Evolutionary conservation across 345 rosid genomes (phyloP), one percentile per base, ranked within the genome.

Genomic region (Physaria fendleri): DNA sequence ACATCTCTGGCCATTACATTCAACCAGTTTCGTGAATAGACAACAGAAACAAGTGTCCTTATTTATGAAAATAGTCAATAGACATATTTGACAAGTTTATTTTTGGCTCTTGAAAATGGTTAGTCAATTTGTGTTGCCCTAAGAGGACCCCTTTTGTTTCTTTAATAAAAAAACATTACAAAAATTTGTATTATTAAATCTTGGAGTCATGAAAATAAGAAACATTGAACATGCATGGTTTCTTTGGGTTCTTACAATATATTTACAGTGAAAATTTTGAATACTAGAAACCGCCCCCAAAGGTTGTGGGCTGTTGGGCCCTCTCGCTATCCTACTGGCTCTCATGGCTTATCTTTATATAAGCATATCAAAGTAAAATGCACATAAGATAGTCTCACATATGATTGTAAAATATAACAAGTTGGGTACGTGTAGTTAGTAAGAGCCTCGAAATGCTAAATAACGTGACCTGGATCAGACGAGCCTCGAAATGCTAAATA

Each of bases 1-100:
- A n/a, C 41, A 42, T 59, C 61, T 59, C 67, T 68, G 67, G 67
- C 68, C 73, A 61, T 69, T 55, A 69, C 42, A 61, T 45, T 52
- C 51, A 43, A 68, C 61, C 17, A 54, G 40, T 21, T 52, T 51
- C 54, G 65, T 51, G 66, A 51, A 59, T 33, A 33, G 66, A 68
- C 66, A 68, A 68, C 66, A 33, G 47, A 68, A 59, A 68, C 66
- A 43, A 59, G 61, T 51, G 72, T 50, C 54, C 25, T 59, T 59
- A 50, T 68, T 51, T 39, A 51, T 51, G 61, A 68, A 53, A 42
- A 51, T 59, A n/a, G n/a, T n/a, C n/a, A n/a, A n/a, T n/a, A 34
- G 45, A 43, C 61, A 51, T 42, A n/a, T 33, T 59, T 59, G 66
- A 50, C 62, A 52, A 52, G 49, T 53, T 62, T 28, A 17, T 43